Conservation (phyloP, 768 basidiomycete species). For the Podaxis carcinomalis region DNA sequence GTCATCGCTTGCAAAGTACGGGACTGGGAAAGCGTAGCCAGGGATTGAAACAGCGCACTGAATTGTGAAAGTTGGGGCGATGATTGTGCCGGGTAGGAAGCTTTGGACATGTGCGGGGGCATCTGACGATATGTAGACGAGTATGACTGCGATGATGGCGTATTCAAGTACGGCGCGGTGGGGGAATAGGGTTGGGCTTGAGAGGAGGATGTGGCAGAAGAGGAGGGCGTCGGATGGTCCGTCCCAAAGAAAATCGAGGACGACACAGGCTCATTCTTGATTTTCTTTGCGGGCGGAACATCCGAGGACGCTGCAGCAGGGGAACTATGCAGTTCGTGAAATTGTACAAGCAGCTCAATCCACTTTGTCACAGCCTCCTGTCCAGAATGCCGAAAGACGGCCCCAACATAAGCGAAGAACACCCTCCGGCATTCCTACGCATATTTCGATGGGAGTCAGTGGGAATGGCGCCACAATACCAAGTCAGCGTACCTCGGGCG, state of each 20-base stretch:
- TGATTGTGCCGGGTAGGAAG: background rate
- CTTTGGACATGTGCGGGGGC: constrained; percentile 9
- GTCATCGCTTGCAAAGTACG: background rate
- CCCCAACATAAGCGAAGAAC: constrained; percentile 68
- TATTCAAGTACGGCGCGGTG: constrained; percentile 10
- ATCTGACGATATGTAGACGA: constrained; percentile 2
- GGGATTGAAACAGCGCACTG: background rate
- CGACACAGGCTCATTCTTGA: constrained; percentile 31
- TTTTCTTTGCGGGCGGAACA: constrained; percentile 35
- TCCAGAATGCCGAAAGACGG: constrained; percentile 53
- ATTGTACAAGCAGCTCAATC: constrained; percentile 42
- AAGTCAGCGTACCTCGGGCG: constrained; percentile 35
- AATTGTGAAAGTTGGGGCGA: background rate
- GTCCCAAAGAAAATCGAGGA: constrained; percentile 29
- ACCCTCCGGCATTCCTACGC: constrained; percentile 50
- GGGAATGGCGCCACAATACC: constrained; percentile 13
- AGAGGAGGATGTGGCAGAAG: constrained; percentile 7
- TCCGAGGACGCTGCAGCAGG: constrained; percentile 17
- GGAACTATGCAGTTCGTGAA: constrained; percentile 13
- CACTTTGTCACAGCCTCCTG: constrained; percentile 48
- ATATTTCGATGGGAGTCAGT: constrained; percentile 13
- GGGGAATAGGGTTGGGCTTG: constrained; percentile 24
- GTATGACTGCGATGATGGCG: constrained; percentile 1
- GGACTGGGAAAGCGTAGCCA: constrained; percentile 10
- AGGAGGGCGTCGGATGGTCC: constrained; percentile 18